A percentile compares a stretch with the other conserved stretches of the same genome.
phyloP scores from a whole-genome alignment of 305 asterid species.

The Fraxinus angustifolia region DNA sequence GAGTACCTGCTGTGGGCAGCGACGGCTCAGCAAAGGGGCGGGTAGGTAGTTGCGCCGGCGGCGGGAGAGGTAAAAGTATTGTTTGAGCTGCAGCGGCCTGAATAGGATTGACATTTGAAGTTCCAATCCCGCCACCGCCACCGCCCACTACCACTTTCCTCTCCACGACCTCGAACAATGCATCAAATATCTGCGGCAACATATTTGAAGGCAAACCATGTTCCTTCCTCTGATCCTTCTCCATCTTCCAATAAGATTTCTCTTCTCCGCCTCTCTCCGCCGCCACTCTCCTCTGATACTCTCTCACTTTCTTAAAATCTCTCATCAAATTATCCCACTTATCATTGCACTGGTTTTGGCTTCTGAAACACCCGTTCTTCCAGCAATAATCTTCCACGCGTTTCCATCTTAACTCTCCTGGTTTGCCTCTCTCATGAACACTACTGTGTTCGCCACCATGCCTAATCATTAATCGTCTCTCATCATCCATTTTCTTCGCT shows the following conservation, averaged over 20 bases:
- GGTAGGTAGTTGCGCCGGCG: slow-evolving; percentile 13
- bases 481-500: slow-evolving; percentile 82
- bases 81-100: slow-evolving; percentile 27
- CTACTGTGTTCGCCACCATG: no score
- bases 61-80: slow-evolving; percentile 30
- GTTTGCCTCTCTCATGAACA: slow-evolving; percentile 46
- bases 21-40: slow-evolving; percentile 35
- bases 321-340: slow-evolving; percentile 96
- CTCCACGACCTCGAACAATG: slow-evolving; percentile 64
- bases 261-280: slow-evolving; percentile 6
- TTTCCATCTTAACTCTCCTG: slow-evolving; percentile 87
- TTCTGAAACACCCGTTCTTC: slow-evolving; percentile 66
- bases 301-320: slow-evolving; percentile 89
- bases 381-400: slow-evolving; percentile 96
- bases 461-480: slow-evolving; percentile 23
- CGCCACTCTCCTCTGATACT: slow-evolving; percentile 42
- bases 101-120: no score
- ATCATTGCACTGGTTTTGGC: slow-evolving; percentile 92
- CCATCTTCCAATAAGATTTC: slow-evolving; percentile 73
- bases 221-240: slow-evolving; percentile 65
- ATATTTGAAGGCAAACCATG: slow-evolving; percentile 68
- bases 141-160: slow-evolving; percentile 22
- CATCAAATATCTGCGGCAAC: slow-evolving; percentile 74
- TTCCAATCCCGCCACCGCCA: neutral
- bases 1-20: slow-evolving; percentile 44